Percentiles rank a stretch among this genome's conserved stretches.
Conservation (phyloP, 2,329 filamentous ascomycete genomes). For the Zalaria obscura region DNA sequence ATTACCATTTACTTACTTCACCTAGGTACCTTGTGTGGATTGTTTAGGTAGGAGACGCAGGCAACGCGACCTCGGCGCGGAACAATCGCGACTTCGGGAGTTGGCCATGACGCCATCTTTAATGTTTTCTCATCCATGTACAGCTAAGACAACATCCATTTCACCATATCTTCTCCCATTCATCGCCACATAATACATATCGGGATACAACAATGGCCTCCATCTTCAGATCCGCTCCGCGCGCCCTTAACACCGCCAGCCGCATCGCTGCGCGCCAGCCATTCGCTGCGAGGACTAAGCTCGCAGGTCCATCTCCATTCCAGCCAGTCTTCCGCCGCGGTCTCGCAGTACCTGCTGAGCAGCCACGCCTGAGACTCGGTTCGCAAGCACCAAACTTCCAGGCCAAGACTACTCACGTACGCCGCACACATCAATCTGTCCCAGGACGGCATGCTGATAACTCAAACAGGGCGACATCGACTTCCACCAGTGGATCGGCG, state of each 20-base stretch:
- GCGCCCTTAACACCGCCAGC: conserved; percentile 15
- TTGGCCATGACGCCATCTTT: neutral
- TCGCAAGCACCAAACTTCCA: conserved; percentile 64
- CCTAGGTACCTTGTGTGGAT: too few relatives aligned
- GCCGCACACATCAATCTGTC: neutral
- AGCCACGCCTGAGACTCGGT: conserved; percentile 29
- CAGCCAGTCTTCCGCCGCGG: conserved; percentile 20
- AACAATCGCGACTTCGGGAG: too few relatives aligned
- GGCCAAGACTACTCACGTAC: conserved; percentile 57
- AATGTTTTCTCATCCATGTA: too few relatives aligned
- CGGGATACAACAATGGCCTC: conserved; percentile 16
- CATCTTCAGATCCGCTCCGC: conserved; percentile 20
- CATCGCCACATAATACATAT: neutral
- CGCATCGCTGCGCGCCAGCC: conserved; percentile 13
- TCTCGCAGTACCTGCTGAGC: conserved; percentile 19
- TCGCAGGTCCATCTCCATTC: too few relatives aligned
- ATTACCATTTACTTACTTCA: too few relatives aligned
- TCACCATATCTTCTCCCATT: too few relatives aligned
- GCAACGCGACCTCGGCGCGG: too few relatives aligned
- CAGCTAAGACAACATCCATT: too few relatives aligned
- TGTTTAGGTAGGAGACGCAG: too few relatives aligned
- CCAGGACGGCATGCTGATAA: neutral
- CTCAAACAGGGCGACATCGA: conserved; percentile 42
- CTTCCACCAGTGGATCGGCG: conserved; percentile 69
- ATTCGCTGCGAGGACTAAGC: conserved; percentile 10